These are phyloP conservation scores for Vanrija sp. DNA, from an alignment of 1,284 basidiomycete genomes.

Conservation along the genomic window DNA sequence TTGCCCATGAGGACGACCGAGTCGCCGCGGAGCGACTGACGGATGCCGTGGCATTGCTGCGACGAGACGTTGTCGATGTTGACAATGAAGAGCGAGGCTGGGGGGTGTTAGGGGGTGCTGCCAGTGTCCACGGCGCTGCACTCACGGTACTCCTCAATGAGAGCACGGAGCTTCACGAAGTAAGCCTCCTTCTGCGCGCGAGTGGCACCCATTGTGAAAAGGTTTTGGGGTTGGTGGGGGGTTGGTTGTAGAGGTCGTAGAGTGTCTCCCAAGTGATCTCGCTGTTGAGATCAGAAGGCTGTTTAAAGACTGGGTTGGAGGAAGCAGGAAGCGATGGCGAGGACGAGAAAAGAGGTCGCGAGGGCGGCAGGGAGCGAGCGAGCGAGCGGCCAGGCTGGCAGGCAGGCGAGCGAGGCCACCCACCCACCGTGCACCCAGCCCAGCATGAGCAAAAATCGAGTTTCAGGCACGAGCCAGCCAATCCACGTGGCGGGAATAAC, in stretches of 20 bases:
- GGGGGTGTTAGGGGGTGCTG: background rate
- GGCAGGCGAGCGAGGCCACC: no score
- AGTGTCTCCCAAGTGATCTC: constrained; percentile 49
- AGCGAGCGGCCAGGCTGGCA: background rate
- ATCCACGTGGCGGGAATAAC: no score
- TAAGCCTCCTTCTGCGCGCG: constrained; percentile 88
- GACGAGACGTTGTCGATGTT: constrained; percentile 99
- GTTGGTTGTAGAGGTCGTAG: constrained; percentile 6
- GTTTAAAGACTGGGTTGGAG: constrained; percentile 47
- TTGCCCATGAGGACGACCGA: constrained; percentile 99
- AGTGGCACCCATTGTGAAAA: constrained; percentile 77
- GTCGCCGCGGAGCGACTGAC: constrained; percentile 91
- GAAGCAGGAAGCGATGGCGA: constrained; percentile 10
- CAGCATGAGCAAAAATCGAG: background rate
- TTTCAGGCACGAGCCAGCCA: background rate
- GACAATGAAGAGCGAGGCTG: constrained; percentile 96
- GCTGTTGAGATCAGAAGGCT: constrained; percentile 46
- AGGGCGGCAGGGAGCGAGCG: background rate
- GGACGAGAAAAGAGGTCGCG: constrained; percentile 1
- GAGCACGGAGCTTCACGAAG: constrained; percentile 91
- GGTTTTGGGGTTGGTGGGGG: constrained; percentile 22
- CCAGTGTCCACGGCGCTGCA: constrained; percentile 18
- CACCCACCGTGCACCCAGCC: background rate
- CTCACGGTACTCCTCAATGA: constrained; percentile 85
- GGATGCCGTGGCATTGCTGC: constrained; percentile 82